A percentile compares a stretch with the other conserved stretches of the same genome.
Evolutionary conservation across 2,329 filamentous ascomycete genomes (phyloP).

Genomic region (Sporothrix brasiliensis): DNA sequence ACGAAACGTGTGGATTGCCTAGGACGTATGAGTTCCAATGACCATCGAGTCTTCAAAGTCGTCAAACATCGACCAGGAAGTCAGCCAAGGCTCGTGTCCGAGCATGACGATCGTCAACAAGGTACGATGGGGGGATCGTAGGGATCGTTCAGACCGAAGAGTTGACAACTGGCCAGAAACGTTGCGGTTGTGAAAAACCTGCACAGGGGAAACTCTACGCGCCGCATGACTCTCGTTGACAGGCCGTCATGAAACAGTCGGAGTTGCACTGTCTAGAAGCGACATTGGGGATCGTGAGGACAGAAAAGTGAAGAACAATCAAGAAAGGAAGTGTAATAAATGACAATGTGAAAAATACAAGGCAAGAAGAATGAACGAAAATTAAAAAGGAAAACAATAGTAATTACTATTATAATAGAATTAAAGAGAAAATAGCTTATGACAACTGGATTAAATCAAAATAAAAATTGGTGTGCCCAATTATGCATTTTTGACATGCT

Average conservation of each 20-base stretch:
- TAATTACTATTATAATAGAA: no score
- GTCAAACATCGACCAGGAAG: neutral
- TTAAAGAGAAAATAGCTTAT: no score
- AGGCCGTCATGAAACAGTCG: conserved; percentile 12
- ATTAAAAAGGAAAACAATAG: neutral
- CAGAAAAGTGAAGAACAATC: neutral
- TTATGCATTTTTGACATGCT: neutral
- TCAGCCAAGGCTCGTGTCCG: conserved; percentile 2
- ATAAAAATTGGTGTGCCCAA: no score
- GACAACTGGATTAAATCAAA: no score
- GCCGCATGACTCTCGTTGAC: conserved; percentile 26
- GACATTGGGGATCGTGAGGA: neutral
- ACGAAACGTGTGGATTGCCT: neutral
- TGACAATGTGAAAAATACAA: neutral
- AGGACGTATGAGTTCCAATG: neutral
- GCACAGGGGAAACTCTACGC: conserved; percentile 19
- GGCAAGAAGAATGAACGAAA: neutral
- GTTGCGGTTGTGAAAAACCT: neutral
- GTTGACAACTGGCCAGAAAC: neutral
- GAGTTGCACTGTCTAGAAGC: neutral
- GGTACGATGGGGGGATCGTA: conserved; percentile 6
- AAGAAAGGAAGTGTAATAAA: neutral
- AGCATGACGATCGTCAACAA: neutral
- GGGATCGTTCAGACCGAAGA: neutral
- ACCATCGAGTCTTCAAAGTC: neutral